Conservation (phyloP, 1,139 yeast genomes). For the Diutina pseudorugosa region DNA sequence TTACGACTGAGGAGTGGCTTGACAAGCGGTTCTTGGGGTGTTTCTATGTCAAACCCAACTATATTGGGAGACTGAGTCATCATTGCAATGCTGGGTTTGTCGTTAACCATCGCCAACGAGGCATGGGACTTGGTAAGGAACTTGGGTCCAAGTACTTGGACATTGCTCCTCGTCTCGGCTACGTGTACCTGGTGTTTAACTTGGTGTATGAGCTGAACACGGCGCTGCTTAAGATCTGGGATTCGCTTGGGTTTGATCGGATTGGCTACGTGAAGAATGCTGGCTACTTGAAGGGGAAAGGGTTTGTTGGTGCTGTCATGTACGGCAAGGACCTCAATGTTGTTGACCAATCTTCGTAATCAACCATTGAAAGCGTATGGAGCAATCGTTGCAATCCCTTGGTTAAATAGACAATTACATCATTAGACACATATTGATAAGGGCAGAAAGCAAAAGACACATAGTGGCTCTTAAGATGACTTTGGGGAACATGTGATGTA, state of each 20-base stretch:
- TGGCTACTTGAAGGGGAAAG: constrained; percentile 45
- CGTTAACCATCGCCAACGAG: constrained; percentile 44
- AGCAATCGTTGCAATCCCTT: too few relatives aligned
- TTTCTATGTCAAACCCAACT: constrained; percentile 69
- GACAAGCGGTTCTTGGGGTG: constrained; percentile 42
- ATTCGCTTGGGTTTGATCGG: constrained; percentile 56
- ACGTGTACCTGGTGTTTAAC: constrained; percentile 70
- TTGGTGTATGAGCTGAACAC: constrained; percentile 62
- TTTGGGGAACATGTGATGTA: too few relatives aligned
- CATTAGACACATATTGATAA: too few relatives aligned
- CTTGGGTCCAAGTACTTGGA: constrained; percentile 48
- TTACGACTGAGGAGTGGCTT: constrained; percentile 22
- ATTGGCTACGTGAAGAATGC: constrained; percentile 60
- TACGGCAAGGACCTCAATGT: constrained; percentile 42
- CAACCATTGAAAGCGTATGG: too few relatives aligned
- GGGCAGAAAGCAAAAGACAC: too few relatives aligned
- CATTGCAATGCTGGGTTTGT: constrained; percentile 73
- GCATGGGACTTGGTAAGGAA: constrained; percentile 47
- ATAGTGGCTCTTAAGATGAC: too few relatives aligned
- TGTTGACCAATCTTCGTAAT: background rate
- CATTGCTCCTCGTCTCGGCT: constrained; percentile 65
- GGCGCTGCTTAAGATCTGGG: constrained; percentile 68
- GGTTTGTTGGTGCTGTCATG: constrained; percentile 54
- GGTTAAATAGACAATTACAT: background rate
- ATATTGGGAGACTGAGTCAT: constrained; percentile 65